Percentiles rank a stretch among this genome's conserved stretches.
Conservation (phyloP, 2,329 filamentous ascomycete species). For the Tolypocladium inflatum region DNA sequence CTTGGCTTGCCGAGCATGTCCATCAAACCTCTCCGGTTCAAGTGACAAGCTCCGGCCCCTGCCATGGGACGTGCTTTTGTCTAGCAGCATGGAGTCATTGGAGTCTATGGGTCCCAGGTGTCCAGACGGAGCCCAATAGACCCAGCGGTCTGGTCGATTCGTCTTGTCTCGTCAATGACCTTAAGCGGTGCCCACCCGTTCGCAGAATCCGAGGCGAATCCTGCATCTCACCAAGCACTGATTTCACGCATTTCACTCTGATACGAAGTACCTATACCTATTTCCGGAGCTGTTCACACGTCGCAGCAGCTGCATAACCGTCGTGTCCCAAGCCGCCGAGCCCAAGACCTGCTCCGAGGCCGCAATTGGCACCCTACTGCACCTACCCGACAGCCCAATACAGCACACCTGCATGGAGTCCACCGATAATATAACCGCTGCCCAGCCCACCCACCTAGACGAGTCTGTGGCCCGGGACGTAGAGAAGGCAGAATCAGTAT, state of each 20-base stretch:
- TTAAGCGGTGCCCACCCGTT: conserved; percentile 21
- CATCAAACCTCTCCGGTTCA: background rate
- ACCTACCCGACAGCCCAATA: conserved; percentile 23
- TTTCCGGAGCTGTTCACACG: conserved; percentile 2
- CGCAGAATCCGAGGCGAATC: conserved; percentile 19
- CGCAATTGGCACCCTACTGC: conserved; percentile 13
- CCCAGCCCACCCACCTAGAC: conserved; percentile 15
- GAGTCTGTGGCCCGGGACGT: conserved; percentile 11
- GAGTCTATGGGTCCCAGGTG: background rate
- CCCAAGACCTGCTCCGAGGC: conserved; percentile 7
- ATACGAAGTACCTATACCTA: background rate
- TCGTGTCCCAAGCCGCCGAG: conserved; percentile 6
- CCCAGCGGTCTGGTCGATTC: conserved; percentile 5
- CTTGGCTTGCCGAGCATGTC: background rate
- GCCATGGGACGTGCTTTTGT: background rate
- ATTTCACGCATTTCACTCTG: background rate
- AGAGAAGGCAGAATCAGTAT: conserved; percentile 29
- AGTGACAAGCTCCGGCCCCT: background rate
- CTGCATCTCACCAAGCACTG: conserved; percentile 18
- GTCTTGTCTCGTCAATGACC: conserved; percentile 15
- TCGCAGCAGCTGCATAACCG: conserved; percentile 4
- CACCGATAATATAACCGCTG: conserved; percentile 21
- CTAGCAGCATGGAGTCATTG: background rate
- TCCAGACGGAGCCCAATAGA: background rate
- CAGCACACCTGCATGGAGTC: conserved; percentile 19